A percentile compares a stretch with the other conserved stretches of the same genome.
Evolutionary conservation across 805 yeast species (phyloP).

Genomic region (Metschnikowia drakensbergensis): DNA sequence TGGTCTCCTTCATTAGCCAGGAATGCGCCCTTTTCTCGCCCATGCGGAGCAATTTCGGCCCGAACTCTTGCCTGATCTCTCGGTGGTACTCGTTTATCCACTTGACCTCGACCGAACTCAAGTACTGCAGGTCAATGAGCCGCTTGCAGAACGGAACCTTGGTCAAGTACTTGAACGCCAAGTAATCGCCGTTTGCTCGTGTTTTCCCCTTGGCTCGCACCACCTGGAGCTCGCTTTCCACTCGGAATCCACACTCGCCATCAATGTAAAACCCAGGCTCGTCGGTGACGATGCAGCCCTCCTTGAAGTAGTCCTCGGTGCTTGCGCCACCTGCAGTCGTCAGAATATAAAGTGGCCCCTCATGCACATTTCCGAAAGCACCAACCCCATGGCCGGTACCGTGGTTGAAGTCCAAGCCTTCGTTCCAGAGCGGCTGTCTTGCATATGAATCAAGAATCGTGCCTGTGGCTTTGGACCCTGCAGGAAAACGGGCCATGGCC

Average conservation of each 20-base stretch:
- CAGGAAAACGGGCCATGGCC: conserved; percentile 75
- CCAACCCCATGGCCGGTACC: conserved; percentile 99
- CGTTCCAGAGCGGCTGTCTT: conserved; percentile 74
- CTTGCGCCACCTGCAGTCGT: conserved; percentile 50
- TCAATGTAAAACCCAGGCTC: conserved; percentile 95
- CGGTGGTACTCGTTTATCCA: conserved; percentile 42
- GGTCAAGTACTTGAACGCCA: conserved; percentile 40
- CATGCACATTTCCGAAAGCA: conserved; percentile 85
- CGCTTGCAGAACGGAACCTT: conserved; percentile 39
- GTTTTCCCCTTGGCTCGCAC: conserved; percentile 45
- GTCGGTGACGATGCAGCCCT: conserved; percentile 77
- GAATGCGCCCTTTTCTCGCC: conserved; percentile 55
- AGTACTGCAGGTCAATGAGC: conserved; percentile 31
- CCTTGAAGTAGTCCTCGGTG: conserved; percentile 34
- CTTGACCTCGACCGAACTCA: conserved; percentile 27
- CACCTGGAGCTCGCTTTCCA: conserved; percentile 76
- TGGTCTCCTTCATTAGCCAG: conserved; percentile 73
- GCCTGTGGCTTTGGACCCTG: conserved; percentile 59
- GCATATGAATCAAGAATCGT: conserved; percentile 76
- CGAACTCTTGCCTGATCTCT: conserved; percentile 31
- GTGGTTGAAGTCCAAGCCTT: conserved; percentile 84
- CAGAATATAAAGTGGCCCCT: conserved; percentile 86
- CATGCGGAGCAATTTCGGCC: conserved; percentile 40
- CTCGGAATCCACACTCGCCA: conserved; percentile 84
- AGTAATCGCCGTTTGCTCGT: conserved; percentile 23